A percentile compares a stretch with the other conserved stretches of the same genome.
These are phyloP conservation scores for Pilasporangium apinafurcum DNA, from an alignment of 352 stramenopile genomes.

Conservation along the genomic window DNA sequence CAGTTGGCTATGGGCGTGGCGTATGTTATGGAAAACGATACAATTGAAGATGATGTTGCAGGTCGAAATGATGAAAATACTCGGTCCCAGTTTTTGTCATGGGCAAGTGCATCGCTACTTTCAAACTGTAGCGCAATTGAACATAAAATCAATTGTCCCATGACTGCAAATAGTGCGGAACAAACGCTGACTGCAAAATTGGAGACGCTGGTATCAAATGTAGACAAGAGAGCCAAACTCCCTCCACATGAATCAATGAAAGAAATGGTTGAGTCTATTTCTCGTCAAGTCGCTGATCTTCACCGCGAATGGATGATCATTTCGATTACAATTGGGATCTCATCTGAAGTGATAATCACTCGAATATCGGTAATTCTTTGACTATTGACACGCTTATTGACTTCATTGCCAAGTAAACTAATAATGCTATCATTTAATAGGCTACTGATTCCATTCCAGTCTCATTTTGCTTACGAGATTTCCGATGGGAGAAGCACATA, in stretches of 20 bases:
- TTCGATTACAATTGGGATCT: constrained; percentile 28
- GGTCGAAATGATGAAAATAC: constrained; percentile 1
- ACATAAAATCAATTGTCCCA: constrained; percentile 4
- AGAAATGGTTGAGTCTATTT: constrained; percentile 9
- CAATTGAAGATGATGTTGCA: neutral
- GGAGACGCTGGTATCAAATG: constrained; percentile 2
- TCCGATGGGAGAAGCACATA: constrained; percentile 32
- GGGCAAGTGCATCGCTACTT: constrained; percentile 28
- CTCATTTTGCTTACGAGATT: constrained; percentile 41
- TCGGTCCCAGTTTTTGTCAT: constrained; percentile 15
- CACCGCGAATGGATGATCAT: constrained; percentile 34
- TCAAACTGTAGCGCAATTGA: constrained; percentile 22
- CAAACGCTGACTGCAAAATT: constrained; percentile 5
- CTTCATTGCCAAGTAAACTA: neutral
- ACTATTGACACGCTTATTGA: too few relatives aligned
- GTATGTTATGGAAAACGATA: constrained; percentile 33
- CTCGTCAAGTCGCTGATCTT: constrained; percentile 18
- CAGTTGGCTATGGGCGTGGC: constrained; percentile 33
- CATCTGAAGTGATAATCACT: constrained; percentile 40
- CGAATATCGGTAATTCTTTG: constrained; percentile 26
- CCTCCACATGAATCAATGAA: constrained; percentile 5
- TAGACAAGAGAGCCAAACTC: neutral
- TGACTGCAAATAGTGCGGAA: constrained; percentile 9
- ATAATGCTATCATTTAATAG: neutral
- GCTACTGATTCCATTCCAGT: constrained; percentile 14